Percentiles rank a stretch among this genome's conserved stretches.
phyloP scores from a whole-genome alignment of 768 basidiomycete genomes.

The Leccinum variicolor region DNA sequence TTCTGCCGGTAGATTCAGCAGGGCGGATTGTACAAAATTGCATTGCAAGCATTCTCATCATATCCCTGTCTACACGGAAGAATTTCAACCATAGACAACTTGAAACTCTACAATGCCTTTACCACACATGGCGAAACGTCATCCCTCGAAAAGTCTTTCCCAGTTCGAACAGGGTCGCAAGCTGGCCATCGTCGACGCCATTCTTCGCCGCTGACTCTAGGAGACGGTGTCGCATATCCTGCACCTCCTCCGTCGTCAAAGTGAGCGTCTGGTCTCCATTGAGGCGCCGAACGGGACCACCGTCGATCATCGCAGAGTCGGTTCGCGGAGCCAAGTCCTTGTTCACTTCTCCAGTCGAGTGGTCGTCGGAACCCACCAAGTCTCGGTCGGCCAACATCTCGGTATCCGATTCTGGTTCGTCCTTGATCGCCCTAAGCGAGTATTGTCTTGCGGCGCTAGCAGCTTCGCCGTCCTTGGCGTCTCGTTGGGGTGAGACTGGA shows the following conservation, averaged over 20 bases:
- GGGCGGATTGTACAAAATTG: not conserved
- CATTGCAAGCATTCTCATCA: not conserved
- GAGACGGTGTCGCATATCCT: conserved; percentile 12
- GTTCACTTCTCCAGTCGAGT: not conserved
- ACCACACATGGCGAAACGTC: conserved; percentile 26
- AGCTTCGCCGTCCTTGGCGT: not conserved
- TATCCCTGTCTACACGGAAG: not conserved
- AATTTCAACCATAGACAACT: not conserved
- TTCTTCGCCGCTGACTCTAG: too few relatives aligned
- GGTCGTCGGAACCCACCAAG: not conserved
- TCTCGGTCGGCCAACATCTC: not conserved
- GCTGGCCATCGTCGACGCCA: conserved; percentile 2
- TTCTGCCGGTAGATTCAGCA: not conserved
- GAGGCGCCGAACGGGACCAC: not conserved
- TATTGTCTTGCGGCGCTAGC: not conserved
- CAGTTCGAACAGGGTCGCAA: conserved; percentile 19
- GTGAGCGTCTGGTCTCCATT: conserved; percentile 7
- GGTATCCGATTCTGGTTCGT: not conserved
- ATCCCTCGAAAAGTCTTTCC: conserved; percentile 20
- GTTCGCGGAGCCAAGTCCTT: not conserved
- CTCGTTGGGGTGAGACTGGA: conserved; percentile 9
- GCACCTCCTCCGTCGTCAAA: conserved; percentile 18
- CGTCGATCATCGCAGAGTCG: not conserved
- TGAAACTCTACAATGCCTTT: not conserved
- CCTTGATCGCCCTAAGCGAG: not conserved